phyloP scores from a whole-genome alignment of 371 early-diverging fungal species.

The Rhizopus stolonifer region DNA sequence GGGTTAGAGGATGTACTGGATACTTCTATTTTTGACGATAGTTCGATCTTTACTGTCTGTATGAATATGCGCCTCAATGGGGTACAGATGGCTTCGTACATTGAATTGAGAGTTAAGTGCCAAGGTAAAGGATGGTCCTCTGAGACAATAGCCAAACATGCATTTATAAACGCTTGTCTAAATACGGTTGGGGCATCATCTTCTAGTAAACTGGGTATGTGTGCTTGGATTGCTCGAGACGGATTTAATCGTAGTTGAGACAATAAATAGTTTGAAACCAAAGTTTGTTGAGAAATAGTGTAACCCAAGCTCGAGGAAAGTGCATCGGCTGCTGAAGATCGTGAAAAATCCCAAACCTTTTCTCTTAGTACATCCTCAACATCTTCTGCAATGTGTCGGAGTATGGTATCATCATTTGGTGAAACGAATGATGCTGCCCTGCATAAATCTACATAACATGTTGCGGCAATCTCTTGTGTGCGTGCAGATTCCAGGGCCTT shows the following conservation, averaged over 20 bases:
- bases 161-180: constrained; percentile 68
- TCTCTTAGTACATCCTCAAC: constrained; percentile 69
- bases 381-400: constrained; percentile 65
- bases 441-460: constrained; percentile 75
- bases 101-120: constrained; percentile 64
- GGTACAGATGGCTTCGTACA: constrained; percentile 64
- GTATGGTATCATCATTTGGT: constrained; percentile 59
- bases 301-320: constrained; percentile 48
- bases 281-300: constrained; percentile 38
- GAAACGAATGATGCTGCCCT: constrained; percentile 68
- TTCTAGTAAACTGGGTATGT: constrained; percentile 65
- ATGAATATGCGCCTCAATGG: constrained; percentile 68
- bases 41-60: constrained; percentile 21
- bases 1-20: constrained; percentile 15
- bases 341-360: constrained; percentile 58
- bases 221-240: constrained; percentile 51
- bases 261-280: constrained; percentile 69
- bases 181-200: constrained; percentile 62
- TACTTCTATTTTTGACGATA: constrained; percentile 13
- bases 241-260: constrained; percentile 69
- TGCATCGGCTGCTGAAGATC: constrained; percentile 12
- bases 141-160: constrained; percentile 65
- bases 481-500: constrained; percentile 57
- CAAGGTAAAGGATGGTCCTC: constrained; percentile 68
- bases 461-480: constrained; percentile 64